Evolutionary conservation across 768 basidiomycete species (phyloP), one percentile per base, ranked within the genome.

Genomic region (Termitomyces sp.): DNA sequence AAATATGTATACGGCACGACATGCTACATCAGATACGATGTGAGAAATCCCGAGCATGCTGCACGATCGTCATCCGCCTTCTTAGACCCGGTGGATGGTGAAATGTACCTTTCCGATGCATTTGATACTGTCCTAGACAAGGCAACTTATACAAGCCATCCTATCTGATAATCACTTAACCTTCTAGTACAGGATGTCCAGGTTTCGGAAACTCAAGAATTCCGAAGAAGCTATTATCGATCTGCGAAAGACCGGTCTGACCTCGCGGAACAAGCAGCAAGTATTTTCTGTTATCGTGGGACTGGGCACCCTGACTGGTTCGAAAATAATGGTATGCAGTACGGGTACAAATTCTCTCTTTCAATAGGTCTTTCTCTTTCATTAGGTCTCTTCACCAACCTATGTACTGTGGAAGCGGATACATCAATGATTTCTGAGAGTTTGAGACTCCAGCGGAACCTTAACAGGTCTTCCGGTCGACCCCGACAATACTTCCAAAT

Each of bases 141-240:
- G 60, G 65, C 21, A 34, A 32, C 5, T 0, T 14, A 21, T 5
- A 46, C 11, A 42, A 35, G 30, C 21, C 6, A 37, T 50, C n/a
- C 6, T 14, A 46, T 46, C 28, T 45, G 30, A 32, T 32, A 46
- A 14, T 21, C 1, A 19, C 2, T 2, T 46, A 21, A 46, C 11
- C 30, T 46, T 32, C n/a, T 32, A 24, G 8, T 34, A 21, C 47
- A 79, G 78, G 58, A 73, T 70, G 51, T 75, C 66, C 67, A 69
- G 64, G 62, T 67, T 2, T 62, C 63, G 0, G 62, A 65, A 60
- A 65, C 57, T 6, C 55, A 52, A 40, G 65, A 67, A 49, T 67
- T 66, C 49, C 58, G 66, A 11, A 43, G 54, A 57, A 35, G 52
- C 38, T 34, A 41, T 48, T 14, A 45, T 41, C 5, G 53, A 30